A percentile compares a stretch with the other conserved stretches of the same genome.
Evolutionary conservation across 805 yeast genomes (phyloP).

Genomic region (Wickerhamomyces sydowiorum): DNA sequence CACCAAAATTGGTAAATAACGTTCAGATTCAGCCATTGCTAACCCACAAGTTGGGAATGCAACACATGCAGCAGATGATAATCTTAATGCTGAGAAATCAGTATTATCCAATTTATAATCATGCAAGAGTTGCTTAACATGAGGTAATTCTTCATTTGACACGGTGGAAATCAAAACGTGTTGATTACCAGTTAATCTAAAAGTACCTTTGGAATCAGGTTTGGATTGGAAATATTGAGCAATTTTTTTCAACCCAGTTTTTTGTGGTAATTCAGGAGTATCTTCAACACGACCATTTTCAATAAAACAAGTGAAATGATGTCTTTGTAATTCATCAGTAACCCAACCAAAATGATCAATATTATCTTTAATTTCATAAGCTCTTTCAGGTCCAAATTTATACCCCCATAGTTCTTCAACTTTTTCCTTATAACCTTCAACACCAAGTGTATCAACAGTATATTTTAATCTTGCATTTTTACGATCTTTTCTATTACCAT

Average conservation of each 20-base stretch:
- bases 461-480: slow-evolving; percentile 97
- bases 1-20: slow-evolving; percentile 75
- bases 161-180: slow-evolving; percentile 76
- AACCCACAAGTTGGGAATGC: slow-evolving; percentile 98
- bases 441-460: slow-evolving; percentile 92
- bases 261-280: slow-evolving; percentile 84
- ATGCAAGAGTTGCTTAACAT: slow-evolving; percentile 57
- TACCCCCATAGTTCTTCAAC: slow-evolving; percentile 83
- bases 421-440: slow-evolving; percentile 69
- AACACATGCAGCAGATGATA: slow-evolving; percentile 94
- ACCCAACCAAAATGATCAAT: slow-evolving; percentile 93
- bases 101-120: slow-evolving; percentile 81
- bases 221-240: slow-evolving; percentile 55
- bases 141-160: slow-evolving; percentile 58
- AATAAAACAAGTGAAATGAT: slow-evolving; percentile 90
- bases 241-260: slow-evolving; percentile 74
- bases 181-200: slow-evolving; percentile 94
- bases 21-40: slow-evolving; percentile 98
- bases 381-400: slow-evolving; percentile 62
- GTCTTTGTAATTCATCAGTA: slow-evolving; percentile 73
- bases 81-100: slow-evolving; percentile 74
- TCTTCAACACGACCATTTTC: slow-evolving; percentile 97
- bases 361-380: slow-evolving; percentile 78
- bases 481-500: slow-evolving; percentile 93
- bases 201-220: slow-evolving; percentile 64